Conservation (phyloP, 495 filamentous ascomycete species). For the Xylaria acuta region DNA sequence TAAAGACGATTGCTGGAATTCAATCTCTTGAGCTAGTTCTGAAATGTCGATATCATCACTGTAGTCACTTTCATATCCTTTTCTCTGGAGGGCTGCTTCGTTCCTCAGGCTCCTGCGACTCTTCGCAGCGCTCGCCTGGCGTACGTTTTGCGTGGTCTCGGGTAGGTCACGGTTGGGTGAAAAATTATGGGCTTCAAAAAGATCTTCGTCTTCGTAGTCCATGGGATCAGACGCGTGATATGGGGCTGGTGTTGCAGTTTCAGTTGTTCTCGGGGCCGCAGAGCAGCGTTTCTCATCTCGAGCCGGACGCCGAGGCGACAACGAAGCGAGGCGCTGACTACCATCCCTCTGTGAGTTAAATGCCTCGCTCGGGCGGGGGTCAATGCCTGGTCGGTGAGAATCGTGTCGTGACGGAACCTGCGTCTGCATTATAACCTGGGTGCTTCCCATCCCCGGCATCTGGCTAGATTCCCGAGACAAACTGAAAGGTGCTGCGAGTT, state of each 20-base stretch:
- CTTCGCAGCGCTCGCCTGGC: conserved; percentile 27
- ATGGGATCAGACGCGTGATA: conserved; percentile 16
- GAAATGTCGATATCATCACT: conserved; percentile 75
- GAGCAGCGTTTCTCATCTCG: conserved; percentile 1
- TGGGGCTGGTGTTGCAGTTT: neutral
- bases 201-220: conserved; percentile 44
- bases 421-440: conserved; percentile 58
- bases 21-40: conserved; percentile 63
- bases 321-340: neutral
- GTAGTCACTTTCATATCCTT: conserved; percentile 69
- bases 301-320: conserved; percentile 8
- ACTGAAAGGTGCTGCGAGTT: conserved; percentile 19
- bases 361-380: conserved; percentile 5
- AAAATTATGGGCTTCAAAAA: conserved; percentile 43
- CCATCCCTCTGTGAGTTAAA: conserved; percentile 2
- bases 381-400: neutral
- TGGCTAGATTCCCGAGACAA: conserved; percentile 38
- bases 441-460: conserved; percentile 45
- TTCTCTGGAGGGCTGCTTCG: conserved; percentile 25
- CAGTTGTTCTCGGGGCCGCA: neutral
- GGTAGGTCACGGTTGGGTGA: conserved; percentile 23
- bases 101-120: conserved; percentile 32
- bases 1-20: conserved; percentile 50
- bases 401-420: conserved; percentile 38
- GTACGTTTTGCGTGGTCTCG: conserved; percentile 43